Conservation (phyloP, 805 yeast genomes). For the Candida orba region DNA sequence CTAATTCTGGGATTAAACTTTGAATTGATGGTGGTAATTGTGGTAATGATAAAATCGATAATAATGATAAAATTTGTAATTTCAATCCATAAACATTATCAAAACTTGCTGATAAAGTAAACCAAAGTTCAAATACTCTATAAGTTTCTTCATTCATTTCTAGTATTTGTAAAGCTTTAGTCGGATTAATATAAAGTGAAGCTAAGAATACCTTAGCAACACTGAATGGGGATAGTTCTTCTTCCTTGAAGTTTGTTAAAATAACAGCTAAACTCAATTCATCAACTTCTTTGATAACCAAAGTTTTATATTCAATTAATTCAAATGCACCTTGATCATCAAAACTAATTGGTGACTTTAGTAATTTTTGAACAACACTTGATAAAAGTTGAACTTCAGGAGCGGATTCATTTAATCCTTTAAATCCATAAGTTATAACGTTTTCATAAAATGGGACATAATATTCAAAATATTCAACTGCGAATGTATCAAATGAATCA, state of each 20-base stretch:
- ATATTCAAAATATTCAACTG: constrained; percentile 49
- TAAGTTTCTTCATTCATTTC: constrained; percentile 40
- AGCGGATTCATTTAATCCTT: constrained; percentile 11
- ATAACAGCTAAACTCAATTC: constrained; percentile 9
- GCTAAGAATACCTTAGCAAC: constrained; percentile 58
- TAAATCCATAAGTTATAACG: constrained; percentile 45
- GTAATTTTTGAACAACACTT: constrained; percentile 12
- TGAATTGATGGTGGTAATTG: constrained; percentile 31
- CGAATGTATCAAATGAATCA: constrained; percentile 52
- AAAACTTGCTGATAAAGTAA: constrained; percentile 40
- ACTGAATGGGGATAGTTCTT: constrained; percentile 33
- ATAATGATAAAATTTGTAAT: constrained; percentile 58
- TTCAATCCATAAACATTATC: constrained; percentile 74
- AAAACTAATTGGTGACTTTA: constrained; percentile 17
- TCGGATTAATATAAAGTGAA: constrained; percentile 55
- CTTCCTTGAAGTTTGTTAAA: constrained; percentile 10
- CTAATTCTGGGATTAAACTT: constrained; percentile 39
- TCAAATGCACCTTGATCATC: constrained; percentile 32
- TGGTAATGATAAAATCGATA: constrained; percentile 40
- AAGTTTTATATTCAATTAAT: constrained; percentile 20
- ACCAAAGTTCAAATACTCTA: constrained; percentile 57
- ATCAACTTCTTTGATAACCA: constrained; percentile 12
- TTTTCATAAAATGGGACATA: constrained; percentile 53
- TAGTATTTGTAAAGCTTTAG: constrained; percentile 43
- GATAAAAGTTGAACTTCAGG: constrained; percentile 15